Base-by-base conservation (phyloP, 805 yeast species). In the Yamadazyma takamatsuzukensis region DNA sequence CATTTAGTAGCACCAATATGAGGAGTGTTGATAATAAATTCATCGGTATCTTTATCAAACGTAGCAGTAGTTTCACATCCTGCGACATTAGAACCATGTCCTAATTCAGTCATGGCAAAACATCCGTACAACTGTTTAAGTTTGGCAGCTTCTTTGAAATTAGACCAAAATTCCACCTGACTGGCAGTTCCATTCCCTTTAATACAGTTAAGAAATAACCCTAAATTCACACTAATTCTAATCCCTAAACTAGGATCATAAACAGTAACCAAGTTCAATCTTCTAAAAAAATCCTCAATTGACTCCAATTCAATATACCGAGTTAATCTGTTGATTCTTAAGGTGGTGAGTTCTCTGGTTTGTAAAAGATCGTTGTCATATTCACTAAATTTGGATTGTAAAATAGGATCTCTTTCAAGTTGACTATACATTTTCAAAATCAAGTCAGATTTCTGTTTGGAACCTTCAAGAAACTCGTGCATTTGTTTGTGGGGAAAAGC, bases 81-180 rank as follows among this genome's bases (percentile, higher is more conserved):
- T 4, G 96, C 95, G 27, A 89, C 96, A 56, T 89, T 89, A 9
- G 96, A 85, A 17, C 96, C 96, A 55, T 87, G 96, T 6, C 86
- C 95, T 47, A 87, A 56, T 62, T 87, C 96, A 11, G 96, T 88
- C 96, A 87, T 87, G 28, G 83, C 87, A 61, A 87, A 87, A 59
- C 96, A 88, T 17, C 96, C 96, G 50, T 79, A 83, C 28, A 63
- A 41, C 27, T 56, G 59, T 43, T 59, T 62, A 39, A 64, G 45
- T 37, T 41, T 45, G 30, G 45, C 51, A 23, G 64, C 53, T 41
- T 61, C 66, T 34, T 53, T 63, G 23, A 45, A 44, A 30, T 52
- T 39, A 34, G 59, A 54, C 70, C 70, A 64, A 46, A 47, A 64
- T 24, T 53, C 44, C 40, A 51, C 62, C 40, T 64, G 70, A 6